Evolutionary conservation across 768 basidiomycete genomes (phyloP).

Genomic region (Kwoniella bestiolae): DNA sequence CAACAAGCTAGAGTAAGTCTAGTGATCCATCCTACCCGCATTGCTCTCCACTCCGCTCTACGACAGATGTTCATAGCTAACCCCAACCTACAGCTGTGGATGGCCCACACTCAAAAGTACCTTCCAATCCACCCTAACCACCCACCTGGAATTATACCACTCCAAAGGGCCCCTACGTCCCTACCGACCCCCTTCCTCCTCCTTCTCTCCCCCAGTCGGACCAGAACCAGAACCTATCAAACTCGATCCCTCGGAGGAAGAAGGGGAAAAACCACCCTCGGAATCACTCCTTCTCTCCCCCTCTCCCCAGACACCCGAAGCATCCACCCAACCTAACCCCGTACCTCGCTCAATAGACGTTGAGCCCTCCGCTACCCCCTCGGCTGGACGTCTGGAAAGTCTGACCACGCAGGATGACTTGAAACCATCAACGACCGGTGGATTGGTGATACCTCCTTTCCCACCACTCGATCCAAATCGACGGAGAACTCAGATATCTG

Average conservation of each 20-base stretch:
- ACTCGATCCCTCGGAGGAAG: slow-evolving; percentile 2
- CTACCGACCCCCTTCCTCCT: slow-evolving; percentile 18
- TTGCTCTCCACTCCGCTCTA: too few relatives aligned
- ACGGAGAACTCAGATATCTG: slow-evolving; percentile 9
- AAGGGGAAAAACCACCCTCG: slow-evolving; percentile 25
- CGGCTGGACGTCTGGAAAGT: slow-evolving; percentile 10
- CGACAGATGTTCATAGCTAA: background rate
- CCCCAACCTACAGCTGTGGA: slow-evolving; percentile 33
- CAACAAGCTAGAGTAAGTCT: slow-evolving; percentile 43
- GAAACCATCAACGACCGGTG: slow-evolving; percentile 50
- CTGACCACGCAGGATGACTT: slow-evolving; percentile 22
- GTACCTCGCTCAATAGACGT: slow-evolving; percentile 21
- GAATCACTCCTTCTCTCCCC: slow-evolving; percentile 35
- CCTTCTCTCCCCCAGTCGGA: slow-evolving; percentile 13
- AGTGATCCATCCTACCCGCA: background rate
- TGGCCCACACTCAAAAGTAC: slow-evolving; percentile 45
- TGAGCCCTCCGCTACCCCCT: slow-evolving; percentile 23
- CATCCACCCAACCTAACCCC: slow-evolving; percentile 7
- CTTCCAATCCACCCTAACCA: slow-evolving; percentile 35
- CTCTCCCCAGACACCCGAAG: slow-evolving; percentile 12
- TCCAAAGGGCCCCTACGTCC: slow-evolving; percentile 26
- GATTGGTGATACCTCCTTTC: slow-evolving; percentile 54
- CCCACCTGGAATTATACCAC: slow-evolving; percentile 32
- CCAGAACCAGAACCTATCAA: slow-evolving; percentile 13
- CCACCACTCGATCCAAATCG: slow-evolving; percentile 45